phyloP scores from a whole-genome alignment of 2,329 filamentous ascomycete genomes.

The Ophiocordyceps camponoti-leonardi region DNA sequence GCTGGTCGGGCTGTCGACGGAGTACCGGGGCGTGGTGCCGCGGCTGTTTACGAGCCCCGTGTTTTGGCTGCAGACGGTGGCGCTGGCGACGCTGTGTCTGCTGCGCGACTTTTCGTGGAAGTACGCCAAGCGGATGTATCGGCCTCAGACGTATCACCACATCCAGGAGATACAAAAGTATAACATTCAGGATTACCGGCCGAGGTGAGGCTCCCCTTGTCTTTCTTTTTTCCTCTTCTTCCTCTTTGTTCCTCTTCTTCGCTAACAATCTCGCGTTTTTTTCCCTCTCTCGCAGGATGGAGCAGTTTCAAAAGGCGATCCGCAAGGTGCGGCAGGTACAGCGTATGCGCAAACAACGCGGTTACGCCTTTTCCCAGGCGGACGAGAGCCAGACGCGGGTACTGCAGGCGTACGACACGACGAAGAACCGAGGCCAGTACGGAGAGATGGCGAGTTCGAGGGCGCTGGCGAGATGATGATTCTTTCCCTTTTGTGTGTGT shows the following conservation, averaged over 20 bases:
- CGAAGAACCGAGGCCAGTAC: slow-evolving; percentile 74
- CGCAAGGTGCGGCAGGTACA: slow-evolving; percentile 96
- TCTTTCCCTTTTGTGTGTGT: no score
- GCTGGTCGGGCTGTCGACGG: slow-evolving; percentile 60
- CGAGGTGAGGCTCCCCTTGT: slow-evolving; percentile 37
- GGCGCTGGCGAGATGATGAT: slow-evolving; percentile 5
- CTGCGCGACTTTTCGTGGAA: slow-evolving; percentile 90
- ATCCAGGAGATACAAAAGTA: slow-evolving; percentile 99
- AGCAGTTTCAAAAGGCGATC: slow-evolving; percentile 99
- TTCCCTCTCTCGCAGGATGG: slow-evolving; percentile 48
- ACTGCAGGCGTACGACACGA: slow-evolving; percentile 95
- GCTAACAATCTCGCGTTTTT: neutral
- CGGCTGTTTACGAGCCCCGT: slow-evolving; percentile 63
- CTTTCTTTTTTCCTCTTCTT: neutral
- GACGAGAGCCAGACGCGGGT: slow-evolving; percentile 93
- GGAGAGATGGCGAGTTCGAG: slow-evolving; percentile 68
- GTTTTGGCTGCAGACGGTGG: slow-evolving; percentile 83
- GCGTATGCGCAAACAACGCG: slow-evolving; percentile 97
- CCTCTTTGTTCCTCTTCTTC: no score
- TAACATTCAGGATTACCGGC: slow-evolving; percentile 97
- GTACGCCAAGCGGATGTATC: slow-evolving; percentile 94
- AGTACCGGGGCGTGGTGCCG: slow-evolving; percentile 74
- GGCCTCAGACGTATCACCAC: slow-evolving; percentile 88
- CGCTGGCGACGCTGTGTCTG: slow-evolving; percentile 66
- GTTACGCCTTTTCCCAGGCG: slow-evolving; percentile 94